Evolutionary conservation across 202 grass and related monocot genomes (phyloP).

Genomic region (Elaeis oleifera): DNA sequence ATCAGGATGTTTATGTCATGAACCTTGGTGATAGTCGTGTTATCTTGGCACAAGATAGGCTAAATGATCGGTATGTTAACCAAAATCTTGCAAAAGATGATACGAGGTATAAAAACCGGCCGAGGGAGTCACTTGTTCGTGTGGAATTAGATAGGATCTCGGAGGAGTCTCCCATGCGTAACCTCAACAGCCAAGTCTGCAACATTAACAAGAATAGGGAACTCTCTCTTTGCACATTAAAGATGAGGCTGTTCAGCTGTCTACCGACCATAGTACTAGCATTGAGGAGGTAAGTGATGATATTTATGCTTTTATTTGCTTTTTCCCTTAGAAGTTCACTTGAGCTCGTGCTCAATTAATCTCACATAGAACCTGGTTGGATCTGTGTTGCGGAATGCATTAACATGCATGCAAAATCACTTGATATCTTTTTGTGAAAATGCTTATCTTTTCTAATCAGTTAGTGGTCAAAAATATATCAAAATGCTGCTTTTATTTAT

Average conservation of each 20-base stretch:
- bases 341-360: too few relatives aligned
- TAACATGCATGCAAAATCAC: too few relatives aligned
- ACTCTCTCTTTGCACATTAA: slow-evolving; percentile 63
- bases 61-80: slow-evolving; percentile 35
- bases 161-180: slow-evolving; percentile 85
- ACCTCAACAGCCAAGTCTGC: slow-evolving; percentile 49
- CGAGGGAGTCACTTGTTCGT: slow-evolving; percentile 64
- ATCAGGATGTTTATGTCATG: slow-evolving; percentile 91
- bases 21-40: slow-evolving; percentile 81
- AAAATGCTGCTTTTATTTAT: too few relatives aligned
- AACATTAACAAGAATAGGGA: slow-evolving; percentile 58
- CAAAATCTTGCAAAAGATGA: slow-evolving; percentile 44
- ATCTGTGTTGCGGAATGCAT: too few relatives aligned
- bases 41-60: slow-evolving; percentile 76
- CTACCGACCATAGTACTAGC: slow-evolving; percentile 70
- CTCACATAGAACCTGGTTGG: too few relatives aligned
- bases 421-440: too few relatives aligned
- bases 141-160: slow-evolving; percentile 80
- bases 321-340: too few relatives aligned
- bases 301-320: too few relatives aligned
- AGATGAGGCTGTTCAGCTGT: slow-evolving; percentile 61
- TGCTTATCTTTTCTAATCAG: too few relatives aligned
- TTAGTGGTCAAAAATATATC: too few relatives aligned
- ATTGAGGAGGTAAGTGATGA: slow-evolving; percentile 56
- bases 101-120: slow-evolving; percentile 39